Percentiles rank a stretch among this genome's conserved stretches.
Evolutionary conservation across 1,284 basidiomycete genomes (phyloP).

Genomic region (Cyathus olla): DNA sequence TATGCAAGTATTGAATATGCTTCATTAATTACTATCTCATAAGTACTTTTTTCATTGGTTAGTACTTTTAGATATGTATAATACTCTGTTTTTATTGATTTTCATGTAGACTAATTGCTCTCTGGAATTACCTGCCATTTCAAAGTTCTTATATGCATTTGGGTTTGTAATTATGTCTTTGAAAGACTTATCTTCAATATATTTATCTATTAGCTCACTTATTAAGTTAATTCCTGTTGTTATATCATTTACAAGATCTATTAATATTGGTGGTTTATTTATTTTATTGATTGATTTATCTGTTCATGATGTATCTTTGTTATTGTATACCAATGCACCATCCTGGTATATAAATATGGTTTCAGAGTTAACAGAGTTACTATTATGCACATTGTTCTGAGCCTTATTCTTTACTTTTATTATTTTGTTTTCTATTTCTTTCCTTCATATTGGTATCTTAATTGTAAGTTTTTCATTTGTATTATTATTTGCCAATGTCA

Average conservation of each 20-base stretch:
- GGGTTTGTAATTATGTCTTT: conserved; percentile 28
- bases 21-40: conserved; percentile 37
- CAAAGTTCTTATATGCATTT: conserved; percentile 34
- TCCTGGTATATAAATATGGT: no score
- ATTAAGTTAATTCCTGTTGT: conserved; percentile 16
- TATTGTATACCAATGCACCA: no score
- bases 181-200: conserved; percentile 32
- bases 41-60: conserved; percentile 9
- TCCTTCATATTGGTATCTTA: no score
- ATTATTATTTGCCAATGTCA: no score
- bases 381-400: no score
- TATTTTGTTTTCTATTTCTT: no score
- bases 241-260: neutral
- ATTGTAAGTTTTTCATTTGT: no score
- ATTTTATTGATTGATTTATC: no score
- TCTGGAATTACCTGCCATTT: conserved; percentile 5
- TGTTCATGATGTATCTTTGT: no score
- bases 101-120: neutral
- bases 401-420: no score
- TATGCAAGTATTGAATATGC: conserved; percentile 39
- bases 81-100: conserved; percentile 43
- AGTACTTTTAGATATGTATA: conserved; percentile 33
- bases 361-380: no score
- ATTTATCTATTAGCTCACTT: conserved; percentile 13
- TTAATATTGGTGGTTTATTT: no score